Conservation (phyloP, 2,329 filamentous ascomycete genomes). For the Leptographium wingfieldii region DNA sequence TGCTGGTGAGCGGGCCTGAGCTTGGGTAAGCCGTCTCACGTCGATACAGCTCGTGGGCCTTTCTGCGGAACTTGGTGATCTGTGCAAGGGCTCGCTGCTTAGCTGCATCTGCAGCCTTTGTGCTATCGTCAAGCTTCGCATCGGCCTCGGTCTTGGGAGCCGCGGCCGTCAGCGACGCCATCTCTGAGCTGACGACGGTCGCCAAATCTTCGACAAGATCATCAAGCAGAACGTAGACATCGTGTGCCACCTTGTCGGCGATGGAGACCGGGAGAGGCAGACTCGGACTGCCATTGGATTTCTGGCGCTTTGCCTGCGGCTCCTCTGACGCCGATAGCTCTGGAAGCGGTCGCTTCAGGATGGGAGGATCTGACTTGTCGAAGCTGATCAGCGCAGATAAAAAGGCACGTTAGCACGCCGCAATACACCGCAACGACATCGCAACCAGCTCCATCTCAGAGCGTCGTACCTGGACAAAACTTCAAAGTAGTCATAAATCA, state of each 20-base stretch:
- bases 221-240: slow-evolving; percentile 47
- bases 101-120: slow-evolving; percentile 5
- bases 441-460: slow-evolving; percentile 12
- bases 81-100: slow-evolving; percentile 27
- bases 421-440: neutral
- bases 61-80: slow-evolving; percentile 46
- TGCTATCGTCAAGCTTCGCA: neutral
- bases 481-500: slow-evolving; percentile 29
- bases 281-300: slow-evolving; percentile 31
- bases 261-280: slow-evolving; percentile 21
- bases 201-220: slow-evolving; percentile 49
- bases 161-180: slow-evolving; percentile 32
- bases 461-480: slow-evolving; percentile 27
- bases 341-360: slow-evolving; percentile 41
- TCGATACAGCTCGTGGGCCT: slow-evolving; percentile 48
- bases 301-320: slow-evolving; percentile 48
- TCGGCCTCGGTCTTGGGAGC: slow-evolving; percentile 12
- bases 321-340: slow-evolving; percentile 31
- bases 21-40: slow-evolving; percentile 44
- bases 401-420: slow-evolving; percentile 14
- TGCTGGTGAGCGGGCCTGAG: slow-evolving; percentile 16
- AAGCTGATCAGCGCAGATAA: slow-evolving; percentile 25
- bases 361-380: slow-evolving; percentile 36
- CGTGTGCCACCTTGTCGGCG: slow-evolving; percentile 38
- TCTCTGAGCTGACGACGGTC: slow-evolving; percentile 19